phyloP scores from a whole-genome alignment of 2,329 filamentous ascomycete species.

The Helminthosporium solani region DNA sequence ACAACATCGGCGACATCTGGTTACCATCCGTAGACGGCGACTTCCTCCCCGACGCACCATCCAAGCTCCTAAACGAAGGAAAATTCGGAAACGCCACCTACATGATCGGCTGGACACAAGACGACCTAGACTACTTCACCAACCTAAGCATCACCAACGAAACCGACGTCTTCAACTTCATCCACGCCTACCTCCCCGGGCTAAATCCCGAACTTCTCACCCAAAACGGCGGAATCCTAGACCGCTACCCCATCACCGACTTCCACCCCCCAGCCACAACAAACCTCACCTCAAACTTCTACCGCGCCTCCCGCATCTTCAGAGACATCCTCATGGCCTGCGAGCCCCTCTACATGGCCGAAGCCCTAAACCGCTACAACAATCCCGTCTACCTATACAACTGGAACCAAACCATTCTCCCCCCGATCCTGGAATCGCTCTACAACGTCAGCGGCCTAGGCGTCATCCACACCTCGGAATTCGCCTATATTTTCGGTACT shows the following conservation, averaged over 20 bases:
- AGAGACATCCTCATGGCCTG: constrained; percentile 56
- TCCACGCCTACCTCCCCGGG: constrained; percentile 44
- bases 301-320: constrained; percentile 52
- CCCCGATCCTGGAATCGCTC: constrained; percentile 42
- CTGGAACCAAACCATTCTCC: constrained; percentile 58
- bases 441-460: constrained; percentile 45
- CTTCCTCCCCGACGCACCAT: constrained; percentile 51
- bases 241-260: constrained; percentile 43
- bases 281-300: constrained; percentile 51
- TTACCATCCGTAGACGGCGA: constrained; percentile 53
- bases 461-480: constrained; percentile 55
- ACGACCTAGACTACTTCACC: constrained; percentile 50
- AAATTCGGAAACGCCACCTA: constrained; percentile 46
- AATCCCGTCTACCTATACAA: constrained; percentile 52
- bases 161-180: constrained; percentile 44
- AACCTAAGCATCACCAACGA: constrained; percentile 43
- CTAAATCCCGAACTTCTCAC: constrained; percentile 24
- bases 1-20: constrained; percentile 53
- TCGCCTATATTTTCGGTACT: constrained; percentile 54
- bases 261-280: constrained; percentile 45
- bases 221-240: constrained; percentile 14
- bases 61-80: constrained; percentile 44
- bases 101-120: constrained; percentile 49
- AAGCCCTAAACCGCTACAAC: constrained; percentile 41
- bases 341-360: constrained; percentile 48